Evolutionary conservation across 768 basidiomycete species (phyloP).

Genomic region (Coprinopsis cinerea): DNA sequence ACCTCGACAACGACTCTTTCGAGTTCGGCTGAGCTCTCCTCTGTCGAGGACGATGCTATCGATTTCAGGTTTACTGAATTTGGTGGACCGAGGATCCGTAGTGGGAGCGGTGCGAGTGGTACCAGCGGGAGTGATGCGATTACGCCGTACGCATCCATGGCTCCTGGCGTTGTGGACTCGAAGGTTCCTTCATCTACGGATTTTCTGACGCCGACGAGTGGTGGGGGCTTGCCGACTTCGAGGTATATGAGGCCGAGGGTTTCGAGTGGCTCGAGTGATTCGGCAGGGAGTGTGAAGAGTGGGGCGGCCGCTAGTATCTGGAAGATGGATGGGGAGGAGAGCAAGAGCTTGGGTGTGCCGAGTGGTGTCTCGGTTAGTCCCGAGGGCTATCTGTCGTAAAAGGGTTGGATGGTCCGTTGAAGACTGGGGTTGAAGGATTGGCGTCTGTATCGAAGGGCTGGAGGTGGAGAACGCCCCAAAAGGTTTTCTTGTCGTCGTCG

Average conservation of each 20-base stretch:
- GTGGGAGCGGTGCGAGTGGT: too few relatives aligned
- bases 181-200: too few relatives aligned
- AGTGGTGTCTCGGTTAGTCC: background rate
- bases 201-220: too few relatives aligned
- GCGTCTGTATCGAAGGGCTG: background rate
- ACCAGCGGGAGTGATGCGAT: too few relatives aligned
- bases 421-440: background rate
- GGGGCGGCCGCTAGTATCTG: slow-evolving; percentile 49
- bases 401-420: background rate
- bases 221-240: background rate
- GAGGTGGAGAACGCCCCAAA: background rate
- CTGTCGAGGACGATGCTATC: slow-evolving; percentile 23
- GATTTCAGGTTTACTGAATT: background rate
- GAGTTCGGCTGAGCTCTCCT: slow-evolving; percentile 30
- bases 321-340: slow-evolving; percentile 69
- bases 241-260: slow-evolving; percentile 1
- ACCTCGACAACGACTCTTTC: slow-evolving; percentile 18
- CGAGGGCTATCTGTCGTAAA: background rate
- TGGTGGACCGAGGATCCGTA: too few relatives aligned
- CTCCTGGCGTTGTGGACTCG: too few relatives aligned
- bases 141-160: too few relatives aligned
- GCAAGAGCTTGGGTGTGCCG: slow-evolving; percentile 32
- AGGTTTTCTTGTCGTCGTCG: too few relatives aligned
- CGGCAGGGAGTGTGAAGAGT: background rate
- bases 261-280: slow-evolving; percentile 1